A percentile compares a stretch with the other conserved stretches of the same genome.
Evolutionary conservation across 306 rosid genomes (phyloP).

Genomic region (Crataegus laevigata): DNA sequence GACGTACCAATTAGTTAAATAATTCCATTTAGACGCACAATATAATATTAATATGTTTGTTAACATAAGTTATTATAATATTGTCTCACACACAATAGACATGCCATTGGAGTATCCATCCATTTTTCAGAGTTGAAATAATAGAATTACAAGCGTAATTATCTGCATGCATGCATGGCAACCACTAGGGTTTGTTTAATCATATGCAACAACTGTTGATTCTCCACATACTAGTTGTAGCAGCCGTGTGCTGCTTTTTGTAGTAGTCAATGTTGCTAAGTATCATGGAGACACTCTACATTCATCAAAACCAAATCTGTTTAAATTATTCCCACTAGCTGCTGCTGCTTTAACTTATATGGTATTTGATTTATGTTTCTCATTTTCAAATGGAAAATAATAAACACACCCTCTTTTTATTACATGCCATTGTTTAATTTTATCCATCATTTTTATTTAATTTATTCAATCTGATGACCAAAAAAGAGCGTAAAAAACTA

Average conservation of each 20-base stretch:
- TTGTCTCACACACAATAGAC: too few relatives aligned
- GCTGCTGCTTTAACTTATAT: background rate
- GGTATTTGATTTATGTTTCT: background rate
- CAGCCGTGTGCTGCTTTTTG: background rate
- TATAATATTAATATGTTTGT: background rate
- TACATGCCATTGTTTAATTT: background rate
- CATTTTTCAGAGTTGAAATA: too few relatives aligned
- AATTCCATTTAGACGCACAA: background rate
- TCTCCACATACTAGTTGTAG: slow-evolving; percentile 14
- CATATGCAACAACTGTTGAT: slow-evolving; percentile 8
- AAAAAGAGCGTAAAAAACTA: too few relatives aligned
- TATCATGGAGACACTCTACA: slow-evolving; percentile 11
- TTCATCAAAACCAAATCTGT: background rate
- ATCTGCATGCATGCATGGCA: slow-evolving; percentile 16
- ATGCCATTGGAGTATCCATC: too few relatives aligned
- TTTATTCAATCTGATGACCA: too few relatives aligned
- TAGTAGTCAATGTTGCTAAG: background rate
- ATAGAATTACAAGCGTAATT: background rate
- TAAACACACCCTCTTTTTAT: background rate
- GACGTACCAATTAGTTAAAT: background rate
- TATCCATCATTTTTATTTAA: too few relatives aligned
- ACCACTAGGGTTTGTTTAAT: slow-evolving; percentile 7
- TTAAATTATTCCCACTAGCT: background rate
- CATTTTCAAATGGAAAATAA: background rate
- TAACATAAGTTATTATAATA: too few relatives aligned